Percentiles rank a stretch among this genome's conserved stretches.
phyloP scores from a whole-genome alignment of 768 basidiomycete species.

The Hygrophorus pudorinus region DNA sequence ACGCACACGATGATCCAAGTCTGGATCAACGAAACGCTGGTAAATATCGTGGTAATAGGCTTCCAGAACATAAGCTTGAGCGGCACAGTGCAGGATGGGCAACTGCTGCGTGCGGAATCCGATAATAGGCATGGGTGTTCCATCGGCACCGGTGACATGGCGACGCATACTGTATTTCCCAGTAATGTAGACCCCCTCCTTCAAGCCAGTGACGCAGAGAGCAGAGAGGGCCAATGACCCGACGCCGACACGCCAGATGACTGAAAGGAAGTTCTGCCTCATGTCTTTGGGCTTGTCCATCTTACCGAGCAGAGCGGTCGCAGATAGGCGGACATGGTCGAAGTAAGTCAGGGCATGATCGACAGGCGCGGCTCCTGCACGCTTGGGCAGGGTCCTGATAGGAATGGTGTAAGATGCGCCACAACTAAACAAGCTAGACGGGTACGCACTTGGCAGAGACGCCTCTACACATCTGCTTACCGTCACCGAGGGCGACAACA shows the following conservation, averaged over 20 bases:
- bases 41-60: constrained; percentile 34
- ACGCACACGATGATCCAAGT: constrained; percentile 35
- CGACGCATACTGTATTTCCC: constrained; percentile 52
- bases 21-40: constrained; percentile 26
- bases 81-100: constrained; percentile 44
- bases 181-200: constrained; percentile 42
- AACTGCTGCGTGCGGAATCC: constrained; percentile 57
- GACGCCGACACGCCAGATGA: constrained; percentile 44
- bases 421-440: too few species aligned
- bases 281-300: constrained; percentile 28
- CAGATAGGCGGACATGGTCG: constrained; percentile 39
- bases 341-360: constrained; percentile 51
- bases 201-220: constrained; percentile 41
- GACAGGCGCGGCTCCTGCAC: constrained; percentile 42
- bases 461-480: constrained; percentile 42
- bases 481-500: constrained; percentile 45
- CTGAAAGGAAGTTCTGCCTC: constrained; percentile 44
- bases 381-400: constrained; percentile 39
- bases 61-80: constrained; percentile 41
- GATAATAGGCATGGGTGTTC: constrained; percentile 40
- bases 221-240: constrained; percentile 43
- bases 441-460: constrained; percentile 40
- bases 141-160: constrained; percentile 33
- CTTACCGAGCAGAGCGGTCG: constrained; percentile 38
- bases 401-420: too few species aligned